Conservation (phyloP, 2,329 filamentous ascomycete genomes). For the Xylaria multiplex region DNA sequence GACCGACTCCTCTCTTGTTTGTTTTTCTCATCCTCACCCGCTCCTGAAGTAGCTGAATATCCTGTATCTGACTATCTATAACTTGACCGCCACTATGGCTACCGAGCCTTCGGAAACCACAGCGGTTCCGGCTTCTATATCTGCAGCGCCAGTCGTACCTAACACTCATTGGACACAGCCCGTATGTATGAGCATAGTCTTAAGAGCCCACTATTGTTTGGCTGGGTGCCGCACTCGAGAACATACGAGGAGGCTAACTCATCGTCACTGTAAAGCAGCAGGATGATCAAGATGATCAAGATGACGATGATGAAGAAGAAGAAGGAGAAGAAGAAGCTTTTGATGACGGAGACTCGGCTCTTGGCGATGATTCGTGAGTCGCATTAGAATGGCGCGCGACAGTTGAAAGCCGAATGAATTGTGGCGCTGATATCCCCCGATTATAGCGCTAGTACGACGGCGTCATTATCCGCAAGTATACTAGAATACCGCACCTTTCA, state of each 20-base stretch:
- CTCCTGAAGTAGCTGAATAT: neutral
- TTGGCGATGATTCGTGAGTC: conserved; percentile 46
- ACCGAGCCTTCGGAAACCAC: conserved; percentile 18
- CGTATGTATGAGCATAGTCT: conserved; percentile 25
- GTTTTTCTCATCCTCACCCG: neutral
- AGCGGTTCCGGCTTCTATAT: conserved; percentile 26
- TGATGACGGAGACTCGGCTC: conserved; percentile 43
- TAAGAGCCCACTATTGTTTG: neutral
- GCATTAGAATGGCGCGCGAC: conserved; percentile 7
- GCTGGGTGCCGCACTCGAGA: conserved; percentile 4
- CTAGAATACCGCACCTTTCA: conserved; percentile 47
- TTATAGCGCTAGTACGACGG: conserved; percentile 42
- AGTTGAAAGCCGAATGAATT: neutral
- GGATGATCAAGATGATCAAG: conserved; percentile 36
- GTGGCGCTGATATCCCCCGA: conserved; percentile 14
- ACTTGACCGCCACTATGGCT: neutral
- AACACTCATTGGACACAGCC: conserved; percentile 37
- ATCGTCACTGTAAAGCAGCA: conserved; percentile 22
- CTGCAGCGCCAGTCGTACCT: conserved; percentile 22
- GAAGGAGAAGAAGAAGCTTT: conserved; percentile 32
- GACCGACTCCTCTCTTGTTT: conserved; percentile 5
- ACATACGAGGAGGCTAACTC: conserved; percentile 24
- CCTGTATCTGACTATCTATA: neutral
- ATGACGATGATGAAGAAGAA: conserved; percentile 35
- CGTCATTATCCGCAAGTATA: conserved; percentile 47